Evolutionary conservation across 345 rosid species (phyloP).

Genomic region (Barbarea vulgaris): DNA sequence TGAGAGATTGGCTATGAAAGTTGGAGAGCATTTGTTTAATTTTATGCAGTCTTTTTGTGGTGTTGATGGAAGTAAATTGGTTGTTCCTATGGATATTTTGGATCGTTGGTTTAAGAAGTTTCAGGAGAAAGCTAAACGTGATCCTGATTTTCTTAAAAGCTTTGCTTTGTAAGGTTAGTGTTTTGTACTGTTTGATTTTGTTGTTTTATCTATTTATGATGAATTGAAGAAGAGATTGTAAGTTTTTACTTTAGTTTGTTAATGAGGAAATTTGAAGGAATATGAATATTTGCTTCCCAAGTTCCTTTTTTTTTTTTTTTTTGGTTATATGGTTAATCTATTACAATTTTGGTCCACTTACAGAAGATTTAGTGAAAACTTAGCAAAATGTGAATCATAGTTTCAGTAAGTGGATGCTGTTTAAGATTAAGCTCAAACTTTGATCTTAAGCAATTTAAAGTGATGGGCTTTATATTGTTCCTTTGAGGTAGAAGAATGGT

Average conservation of each 20-base stretch:
- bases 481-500: no score
- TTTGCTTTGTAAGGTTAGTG: slow-evolving; percentile 56
- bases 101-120: slow-evolving; percentile 98
- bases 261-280: not conserved
- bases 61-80: slow-evolving; percentile 76
- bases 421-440: not conserved
- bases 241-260: not conserved
- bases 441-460: not conserved
- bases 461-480: not conserved
- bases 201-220: not conserved
- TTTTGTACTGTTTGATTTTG: not conserved
- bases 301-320: no score
- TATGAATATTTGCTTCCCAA: no score
- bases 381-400: not conserved
- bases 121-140: slow-evolving; percentile 89
- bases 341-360: no score
- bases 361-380: no score
- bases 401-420: not conserved
- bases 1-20: slow-evolving; percentile 88
- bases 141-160: slow-evolving; percentile 77
- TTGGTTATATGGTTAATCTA: no score
- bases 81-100: slow-evolving; percentile 94
- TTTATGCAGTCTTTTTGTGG: slow-evolving; percentile 99
- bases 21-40: slow-evolving; percentile 91
- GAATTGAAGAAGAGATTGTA: slow-evolving; percentile 2